Base-by-base conservation (phyloP, 108 stramenopile genomes). In the Stephanodiscus triporus region DNA sequence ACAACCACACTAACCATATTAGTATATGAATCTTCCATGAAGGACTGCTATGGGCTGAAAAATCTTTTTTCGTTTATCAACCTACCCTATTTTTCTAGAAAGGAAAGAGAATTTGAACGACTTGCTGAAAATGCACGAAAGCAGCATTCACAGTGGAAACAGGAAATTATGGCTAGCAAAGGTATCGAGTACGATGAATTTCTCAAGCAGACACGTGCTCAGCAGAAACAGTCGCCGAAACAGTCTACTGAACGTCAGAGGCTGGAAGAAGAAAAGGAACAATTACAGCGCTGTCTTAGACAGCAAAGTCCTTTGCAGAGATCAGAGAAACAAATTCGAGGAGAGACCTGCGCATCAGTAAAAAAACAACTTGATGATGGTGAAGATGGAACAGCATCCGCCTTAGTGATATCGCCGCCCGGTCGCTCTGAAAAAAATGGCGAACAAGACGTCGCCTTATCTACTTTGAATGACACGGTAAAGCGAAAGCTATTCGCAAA, bases 1-100 rank as follows among this genome's bases (percentile, higher is more conserved):
- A 19, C 60, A 36, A 11, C 60, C 37, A 42, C 60, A 19, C 73
- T 73, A 30, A 60, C 73, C 36, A 69, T 82, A 29, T 14, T 78
- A 19, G 65, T 78, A 11, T 82, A 75, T 54, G 77, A 82, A 70
- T 68, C 77, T 37, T 79, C 73, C 29, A 82, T 78, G 81, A 29
- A 32, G 32, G 55, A 78, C 38, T 68, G 73, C 43, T 82, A 74
- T 47, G 81, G 81, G n/a, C 45, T 82, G 27, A 51, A 62, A 17
- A 36, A 67, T 6, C 49, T 82, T n/a, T 58, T 79, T 63, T 78
- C 81, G 4, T 82, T 82, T 64, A 74, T 82, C 19, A 32, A 66
- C 37, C 53, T 82, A 30, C 81, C 81, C 1, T 82, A 82, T 49
- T 40, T 75, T 37, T 54, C 47, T 42, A 47, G 37, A 16, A 81